Base-by-base conservation (phyloP, 2,329 filamentous ascomycete genomes). In the Talaromyces pinophilus region DNA sequence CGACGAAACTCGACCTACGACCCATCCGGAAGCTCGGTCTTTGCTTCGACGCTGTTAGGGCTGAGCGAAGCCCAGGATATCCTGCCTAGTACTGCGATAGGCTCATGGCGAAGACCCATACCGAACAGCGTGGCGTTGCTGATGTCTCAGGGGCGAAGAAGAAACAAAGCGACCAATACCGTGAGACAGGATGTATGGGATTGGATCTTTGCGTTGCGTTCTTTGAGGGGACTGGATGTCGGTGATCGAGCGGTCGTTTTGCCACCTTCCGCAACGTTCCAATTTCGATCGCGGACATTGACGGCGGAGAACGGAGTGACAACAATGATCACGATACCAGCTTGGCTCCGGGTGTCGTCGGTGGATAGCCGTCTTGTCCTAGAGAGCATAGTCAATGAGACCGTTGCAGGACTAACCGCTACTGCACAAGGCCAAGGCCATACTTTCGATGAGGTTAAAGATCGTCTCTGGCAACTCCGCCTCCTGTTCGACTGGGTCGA, bases 361-460 rank as follows among this genome's bases (percentile, higher is more conserved):
- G 87, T 96, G 0, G 93, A 97, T 74, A 87, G 88, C 38, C 83
- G 90, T 46, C 79, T 97, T 30, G 86, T 89, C 66, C 82, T 97
- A 59, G 86, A 86, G 64, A 80, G 79, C 63, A 84, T 79, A 10
- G 72, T 79, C 35, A 73, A 72, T 22, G 75, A 75, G 42, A 68
- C 77, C 19, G 67, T 78, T 25, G 73, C 71, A 42, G 75, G 76
- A 2, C 10, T 57, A 17, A 74, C 74, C 5, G 70, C 73, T 6
- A 73, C 74, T 54, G 38, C 40, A 25, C 42, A 44, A 10, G 44
- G 55, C 7, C 42, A 42, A 30, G 42, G 30, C 11, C 8, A 42
- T 44, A 30, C 42, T 22, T 71, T 72, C 1, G 83, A 83, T 64
- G 80, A 82, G 67, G 80, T 85, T 59, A 80, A 81, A 61, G 86